Base-by-base conservation (phyloP, 441 rosid genomes). In the Gossypium gossypioides region DNA sequence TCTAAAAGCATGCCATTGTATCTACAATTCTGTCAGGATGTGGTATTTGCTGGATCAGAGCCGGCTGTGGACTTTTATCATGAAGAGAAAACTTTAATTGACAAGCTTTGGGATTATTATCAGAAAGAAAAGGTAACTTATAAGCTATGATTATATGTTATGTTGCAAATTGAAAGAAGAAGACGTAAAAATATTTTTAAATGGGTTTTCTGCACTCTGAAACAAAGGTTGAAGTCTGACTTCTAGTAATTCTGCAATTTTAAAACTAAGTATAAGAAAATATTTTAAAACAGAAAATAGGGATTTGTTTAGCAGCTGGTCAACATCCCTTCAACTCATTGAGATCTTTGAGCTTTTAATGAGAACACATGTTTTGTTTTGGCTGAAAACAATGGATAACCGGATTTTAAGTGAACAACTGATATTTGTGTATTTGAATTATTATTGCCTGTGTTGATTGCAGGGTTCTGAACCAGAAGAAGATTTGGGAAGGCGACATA, bases 41-140 rank as follows among this genome's bases (percentile, higher is more conserved):
- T 86, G 72, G 81, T 88, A 76, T 89, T 89, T 82, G 89, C 92
- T 81, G 94, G 90, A 74, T 61, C 80, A 29, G 89, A 81, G 61
- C 77, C 81, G 18, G 80, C 72, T 40, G 69, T 84, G 66, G 86
- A 83, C 15, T 72, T 72, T 46, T 72, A 58, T 72, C 72, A 72
- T n/a, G 87, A 81, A 19, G 90, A 88, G 75, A 80, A 72, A 75
- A 80, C 66, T 71, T 70, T 82, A 51, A 79, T 84, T 40, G 81
- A 80, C 61, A 81, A 83, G 50, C 65, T 93, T 44, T 86, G 94
- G 96, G 75, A 84, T 37, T 80, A 79, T 75, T 89, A 85, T 81
- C 73, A 69, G 75, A 79, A 71, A 18, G 82, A 80, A 37, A 79
- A 81, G 89, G 92, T 88, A 75, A 65, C 19, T 67, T 54, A 34